These are phyloP conservation scores for Hericium erinaceus DNA, from an alignment of 768 basidiomycete genomes.

Conservation along the genomic window DNA sequence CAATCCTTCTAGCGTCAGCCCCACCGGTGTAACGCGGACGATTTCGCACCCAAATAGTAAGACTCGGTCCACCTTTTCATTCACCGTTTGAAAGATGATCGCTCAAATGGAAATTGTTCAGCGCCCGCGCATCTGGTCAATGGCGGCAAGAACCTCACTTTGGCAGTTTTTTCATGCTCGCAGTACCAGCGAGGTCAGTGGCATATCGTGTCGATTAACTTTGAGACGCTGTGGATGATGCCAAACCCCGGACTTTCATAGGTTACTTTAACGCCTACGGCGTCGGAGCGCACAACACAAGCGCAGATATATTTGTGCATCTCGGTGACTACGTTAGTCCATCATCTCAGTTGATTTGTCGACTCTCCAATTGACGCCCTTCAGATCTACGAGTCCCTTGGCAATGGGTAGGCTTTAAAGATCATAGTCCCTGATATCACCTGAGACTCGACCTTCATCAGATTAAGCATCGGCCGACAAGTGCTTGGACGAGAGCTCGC, in stretches of 20 bases:
- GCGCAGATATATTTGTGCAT: conserved; percentile 45
- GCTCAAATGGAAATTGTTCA: conserved; percentile 10
- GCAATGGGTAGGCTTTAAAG: conserved; percentile 17
- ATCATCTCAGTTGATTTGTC: not conserved
- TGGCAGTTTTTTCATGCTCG: conserved; percentile 53
- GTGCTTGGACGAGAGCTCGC: conserved; percentile 46
- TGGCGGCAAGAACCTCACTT: conserved; percentile 39
- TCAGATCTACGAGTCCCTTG: conserved; percentile 42
- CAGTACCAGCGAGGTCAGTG: conserved; percentile 38
- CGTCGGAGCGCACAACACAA: conserved; percentile 41
- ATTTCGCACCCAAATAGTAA: conserved; percentile 36
- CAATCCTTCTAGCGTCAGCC: conserved; percentile 31
- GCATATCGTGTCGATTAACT: not conserved
- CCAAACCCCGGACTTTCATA: conserved; percentile 7
- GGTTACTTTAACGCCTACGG: conserved; percentile 59
- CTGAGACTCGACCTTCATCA: conserved; percentile 9
- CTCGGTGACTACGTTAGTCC: conserved; percentile 48
- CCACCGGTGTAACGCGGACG: conserved; percentile 44
- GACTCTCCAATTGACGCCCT: not conserved
- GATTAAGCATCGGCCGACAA: conserved; percentile 38
- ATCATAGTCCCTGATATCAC: not conserved
- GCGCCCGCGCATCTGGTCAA: conserved; percentile 39
- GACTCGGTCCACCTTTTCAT: conserved; percentile 10
- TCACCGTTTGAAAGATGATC: not conserved
- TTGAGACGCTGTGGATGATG: not conserved